These are phyloP conservation scores for Amaranthus tricolor DNA, from an alignment of 179 eudicot species.

Conservation along the genomic window DNA sequence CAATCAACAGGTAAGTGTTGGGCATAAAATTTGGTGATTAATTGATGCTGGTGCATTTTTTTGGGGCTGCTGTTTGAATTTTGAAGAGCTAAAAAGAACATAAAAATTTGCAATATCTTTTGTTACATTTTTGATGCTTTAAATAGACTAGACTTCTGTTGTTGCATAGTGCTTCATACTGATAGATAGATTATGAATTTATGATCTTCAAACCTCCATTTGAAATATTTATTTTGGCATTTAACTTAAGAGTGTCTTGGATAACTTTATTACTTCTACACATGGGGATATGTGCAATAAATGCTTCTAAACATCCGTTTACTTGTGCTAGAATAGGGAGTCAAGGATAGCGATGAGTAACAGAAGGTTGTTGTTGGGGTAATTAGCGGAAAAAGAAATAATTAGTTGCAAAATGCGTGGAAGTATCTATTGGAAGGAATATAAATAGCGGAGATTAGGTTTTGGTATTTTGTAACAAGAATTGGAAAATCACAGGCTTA, in stretches of 20 bases:
- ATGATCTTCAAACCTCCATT: background rate
- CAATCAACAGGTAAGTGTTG: constrained; percentile 68
- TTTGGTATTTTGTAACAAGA: too few relatives aligned
- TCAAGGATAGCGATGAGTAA: too few relatives aligned
- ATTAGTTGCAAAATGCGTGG: too few relatives aligned
- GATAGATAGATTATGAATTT: background rate
- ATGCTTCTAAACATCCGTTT: too few relatives aligned
- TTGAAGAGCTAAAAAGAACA: background rate
- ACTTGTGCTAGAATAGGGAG: too few relatives aligned
- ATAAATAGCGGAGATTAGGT: too few relatives aligned
- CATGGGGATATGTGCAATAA: background rate
- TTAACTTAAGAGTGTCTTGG: background rate
- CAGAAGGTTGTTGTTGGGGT: too few relatives aligned
- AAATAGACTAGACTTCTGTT: background rate
- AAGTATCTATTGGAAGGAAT: too few relatives aligned
- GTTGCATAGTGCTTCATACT: too few relatives aligned
- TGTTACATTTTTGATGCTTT: background rate
- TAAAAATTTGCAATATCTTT: background rate
- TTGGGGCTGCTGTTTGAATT: background rate
- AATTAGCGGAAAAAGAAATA: too few relatives aligned
- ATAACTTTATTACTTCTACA: background rate
- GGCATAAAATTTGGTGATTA: background rate
- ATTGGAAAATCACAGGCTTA: background rate
- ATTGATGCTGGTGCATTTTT: background rate
- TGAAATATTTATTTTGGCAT: background rate